Evolutionary conservation across 345 rosid species (phyloP).

Genomic region (Pistacia integerrima): DNA sequence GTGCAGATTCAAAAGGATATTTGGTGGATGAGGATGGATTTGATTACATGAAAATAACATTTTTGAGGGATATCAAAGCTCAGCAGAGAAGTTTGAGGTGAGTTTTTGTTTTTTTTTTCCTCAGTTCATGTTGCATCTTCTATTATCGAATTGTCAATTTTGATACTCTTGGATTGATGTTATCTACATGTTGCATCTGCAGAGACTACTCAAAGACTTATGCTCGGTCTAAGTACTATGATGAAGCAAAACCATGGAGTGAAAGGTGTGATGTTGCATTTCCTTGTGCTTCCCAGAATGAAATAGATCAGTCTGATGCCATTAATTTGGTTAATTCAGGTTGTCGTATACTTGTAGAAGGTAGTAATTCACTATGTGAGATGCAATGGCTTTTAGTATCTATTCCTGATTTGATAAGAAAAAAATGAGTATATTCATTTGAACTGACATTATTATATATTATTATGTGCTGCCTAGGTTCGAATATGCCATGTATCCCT

Average conservation of each 20-base stretch:
- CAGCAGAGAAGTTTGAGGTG: conserved; percentile 97
- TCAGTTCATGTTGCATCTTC: neutral
- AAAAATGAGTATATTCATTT: neutral
- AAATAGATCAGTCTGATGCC: conserved; percentile 96
- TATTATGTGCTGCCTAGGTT: conserved; percentile 50
- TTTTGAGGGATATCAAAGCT: conserved; percentile 92
- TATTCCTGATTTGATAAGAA: neutral
- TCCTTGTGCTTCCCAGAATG: conserved; percentile 95
- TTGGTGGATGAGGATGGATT: conserved; percentile 98
- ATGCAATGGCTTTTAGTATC: conserved; percentile 6
- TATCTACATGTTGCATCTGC: conserved; percentile 32
- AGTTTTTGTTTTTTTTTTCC: neutral
- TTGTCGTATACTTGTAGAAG: conserved; percentile 89
- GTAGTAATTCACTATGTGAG: conserved; percentile 40
- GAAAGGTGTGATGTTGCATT: conserved; percentile 95
- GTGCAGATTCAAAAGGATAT: conserved; percentile 89
- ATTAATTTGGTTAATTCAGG: conserved; percentile 87
- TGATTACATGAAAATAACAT: conserved; percentile 92
- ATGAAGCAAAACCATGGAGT: conserved; percentile 95
- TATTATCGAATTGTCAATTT: conserved; percentile 10
- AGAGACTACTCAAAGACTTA: conserved; percentile 99
- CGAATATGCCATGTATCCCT: conserved; percentile 96
- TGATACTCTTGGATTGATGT: conserved; percentile 9
- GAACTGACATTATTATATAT: conserved; percentile 6
- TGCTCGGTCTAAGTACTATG: conserved; percentile 92